Conservation (phyloP, 2,329 filamentous ascomycete species). For the Emmonsiellopsis sp. region DNA sequence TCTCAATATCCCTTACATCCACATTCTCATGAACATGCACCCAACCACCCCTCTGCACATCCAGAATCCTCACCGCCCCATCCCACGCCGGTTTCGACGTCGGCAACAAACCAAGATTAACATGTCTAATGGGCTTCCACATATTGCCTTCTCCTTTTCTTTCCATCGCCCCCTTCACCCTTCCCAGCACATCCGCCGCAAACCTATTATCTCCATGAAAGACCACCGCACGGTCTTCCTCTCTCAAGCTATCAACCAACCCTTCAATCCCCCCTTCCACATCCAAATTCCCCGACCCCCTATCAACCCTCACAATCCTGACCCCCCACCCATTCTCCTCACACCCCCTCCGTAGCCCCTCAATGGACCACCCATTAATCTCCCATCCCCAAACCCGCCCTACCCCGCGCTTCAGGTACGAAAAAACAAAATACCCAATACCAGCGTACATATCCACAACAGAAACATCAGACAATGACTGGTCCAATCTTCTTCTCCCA, state of each 20-base stretch:
- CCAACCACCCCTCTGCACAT: conserved; percentile 42
- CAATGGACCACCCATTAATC: conserved; percentile 78
- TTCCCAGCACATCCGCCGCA: conserved; percentile 36
- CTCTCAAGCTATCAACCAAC: conserved; percentile 23
- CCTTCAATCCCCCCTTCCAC: conserved; percentile 17
- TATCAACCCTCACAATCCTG: conserved; percentile 38
- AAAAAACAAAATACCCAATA: conserved; percentile 89
- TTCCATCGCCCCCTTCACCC: conserved; percentile 22
- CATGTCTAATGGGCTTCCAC: conserved; percentile 40
- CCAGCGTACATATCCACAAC: conserved; percentile 79
- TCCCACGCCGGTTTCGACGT: conserved; percentile 41
- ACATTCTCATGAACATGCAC: conserved; percentile 54
- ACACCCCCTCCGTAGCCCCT: conserved; percentile 71
- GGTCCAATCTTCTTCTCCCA: conserved; percentile 12
- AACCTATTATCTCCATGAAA: conserved; percentile 59
- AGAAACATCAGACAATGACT: conserved; percentile 20
- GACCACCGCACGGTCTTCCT: conserved; percentile 50
- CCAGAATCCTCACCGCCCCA: conserved; percentile 40
- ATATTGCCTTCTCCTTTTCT: conserved; percentile 14
- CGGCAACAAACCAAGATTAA: conserved; percentile 51
- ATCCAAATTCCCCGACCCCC: conserved; percentile 24
- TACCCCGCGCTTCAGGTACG: conserved; percentile 63
- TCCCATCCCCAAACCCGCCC: conserved; percentile 73
- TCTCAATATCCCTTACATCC: conserved; percentile 34
- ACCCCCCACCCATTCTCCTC: conserved; percentile 57